These are phyloP conservation scores for Oryza nivara DNA, from an alignment of 176 grass and related monocot genomes.

Conservation along the genomic window DNA sequence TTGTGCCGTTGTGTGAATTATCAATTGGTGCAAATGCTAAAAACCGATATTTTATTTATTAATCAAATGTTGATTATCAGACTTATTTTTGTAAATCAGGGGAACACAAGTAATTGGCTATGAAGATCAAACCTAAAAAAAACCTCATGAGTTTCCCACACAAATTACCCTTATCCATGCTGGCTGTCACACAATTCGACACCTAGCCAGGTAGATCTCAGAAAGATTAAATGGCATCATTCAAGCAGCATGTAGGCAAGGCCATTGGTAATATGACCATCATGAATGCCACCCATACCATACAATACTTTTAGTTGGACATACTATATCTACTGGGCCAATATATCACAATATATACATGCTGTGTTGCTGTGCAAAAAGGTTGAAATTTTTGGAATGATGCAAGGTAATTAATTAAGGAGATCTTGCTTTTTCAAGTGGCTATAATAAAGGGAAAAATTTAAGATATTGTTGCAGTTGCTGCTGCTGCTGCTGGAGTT, in stretches of 20 bases:
- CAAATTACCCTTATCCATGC: not conserved
- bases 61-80: too few species aligned
- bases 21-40: too few species aligned
- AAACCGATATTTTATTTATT: too few species aligned
- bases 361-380: not conserved
- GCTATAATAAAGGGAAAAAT: not conserved
- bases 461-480: not conserved
- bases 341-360: not conserved
- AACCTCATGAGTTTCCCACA: not conserved
- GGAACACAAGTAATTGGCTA: not conserved
- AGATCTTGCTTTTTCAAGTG: not conserved
- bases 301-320: slow-evolving; percentile 14
- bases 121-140: too few species aligned
- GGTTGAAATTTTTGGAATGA: not conserved
- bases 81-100: not conserved
- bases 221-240: slow-evolving; percentile 35
- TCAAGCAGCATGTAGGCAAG: not conserved
- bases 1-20: too few species aligned
- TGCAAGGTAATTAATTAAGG: not conserved
- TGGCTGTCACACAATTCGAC: slow-evolving; percentile 1
- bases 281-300: slow-evolving; percentile 8
- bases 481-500: not conserved
- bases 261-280: not conserved
- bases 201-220: not conserved
- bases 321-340: not conserved